Percentiles rank a stretch among this genome's conserved stretches.
These are phyloP conservation scores for Nyctanthes arbortristis DNA, from an alignment of 257 asterid species.

Conservation along the genomic window DNA sequence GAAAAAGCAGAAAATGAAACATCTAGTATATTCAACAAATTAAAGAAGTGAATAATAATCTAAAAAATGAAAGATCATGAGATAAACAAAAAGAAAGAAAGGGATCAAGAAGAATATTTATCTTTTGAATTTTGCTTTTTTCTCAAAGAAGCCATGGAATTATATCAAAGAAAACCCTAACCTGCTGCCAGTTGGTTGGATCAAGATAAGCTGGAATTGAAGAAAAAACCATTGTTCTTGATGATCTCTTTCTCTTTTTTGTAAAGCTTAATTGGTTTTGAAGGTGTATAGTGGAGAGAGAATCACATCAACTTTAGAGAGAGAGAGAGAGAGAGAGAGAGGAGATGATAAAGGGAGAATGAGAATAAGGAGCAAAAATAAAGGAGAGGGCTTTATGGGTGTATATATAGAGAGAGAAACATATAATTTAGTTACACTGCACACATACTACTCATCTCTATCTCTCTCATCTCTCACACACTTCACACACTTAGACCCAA, in stretches of 20 bases:
- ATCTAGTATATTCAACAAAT: conserved; percentile 37
- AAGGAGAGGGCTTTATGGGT: conserved; percentile 50
- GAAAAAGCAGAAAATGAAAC: conserved; percentile 26
- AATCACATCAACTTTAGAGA: conserved; percentile 48
- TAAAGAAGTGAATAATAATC: conserved; percentile 14
- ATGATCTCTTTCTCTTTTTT: conserved; percentile 37
- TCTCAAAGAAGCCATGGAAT: conserved; percentile 43
- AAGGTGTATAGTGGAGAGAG: conserved; percentile 26
- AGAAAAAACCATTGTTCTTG: conserved; percentile 56
- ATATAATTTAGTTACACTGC: too few species aligned
- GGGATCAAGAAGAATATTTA: conserved; percentile 43
- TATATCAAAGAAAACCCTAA: conserved; percentile 21
- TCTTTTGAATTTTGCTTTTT: conserved; percentile 54
- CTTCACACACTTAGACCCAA: neutral
- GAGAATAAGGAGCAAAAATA: conserved; percentile 50
- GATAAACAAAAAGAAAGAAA: conserved; percentile 23
- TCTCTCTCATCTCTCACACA: neutral
- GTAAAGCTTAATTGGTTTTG: conserved; percentile 32
- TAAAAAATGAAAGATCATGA: conserved; percentile 8
- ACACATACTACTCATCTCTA: neutral
- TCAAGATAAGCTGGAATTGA: conserved; percentile 57
- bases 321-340: conserved; percentile 16
- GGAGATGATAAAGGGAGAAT: conserved; percentile 35
- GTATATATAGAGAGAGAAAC: conserved; percentile 27
- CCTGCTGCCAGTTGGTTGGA: conserved; percentile 68